A percentile compares a stretch with the other conserved stretches of the same genome.
Evolutionary conservation across 768 basidiomycete genomes (phyloP).

Genomic region (Suillus subaureus): DNA sequence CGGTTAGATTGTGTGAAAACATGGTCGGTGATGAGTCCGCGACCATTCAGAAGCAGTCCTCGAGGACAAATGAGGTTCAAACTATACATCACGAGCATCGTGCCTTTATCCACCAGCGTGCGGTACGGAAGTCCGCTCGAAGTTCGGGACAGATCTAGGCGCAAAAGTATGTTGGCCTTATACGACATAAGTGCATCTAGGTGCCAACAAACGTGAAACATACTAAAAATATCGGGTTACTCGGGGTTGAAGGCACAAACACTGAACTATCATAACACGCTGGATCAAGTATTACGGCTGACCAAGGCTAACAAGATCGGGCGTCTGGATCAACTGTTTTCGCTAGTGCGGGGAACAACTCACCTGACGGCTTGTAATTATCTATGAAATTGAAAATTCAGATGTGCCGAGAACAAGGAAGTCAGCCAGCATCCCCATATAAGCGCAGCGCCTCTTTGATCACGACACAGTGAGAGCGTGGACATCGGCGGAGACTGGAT

Average conservation of each 20-base stretch:
- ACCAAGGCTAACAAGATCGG: background rate
- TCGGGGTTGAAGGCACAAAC: background rate
- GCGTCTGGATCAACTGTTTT: no score
- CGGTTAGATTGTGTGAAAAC: background rate
- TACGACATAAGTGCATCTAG: background rate
- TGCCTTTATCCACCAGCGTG: background rate
- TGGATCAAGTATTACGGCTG: background rate
- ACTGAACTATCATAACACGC: background rate
- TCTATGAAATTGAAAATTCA: background rate
- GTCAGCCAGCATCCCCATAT: background rate
- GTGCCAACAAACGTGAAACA: background rate
- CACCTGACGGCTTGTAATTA: background rate
- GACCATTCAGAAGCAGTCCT: background rate
- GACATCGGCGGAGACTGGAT: background rate
- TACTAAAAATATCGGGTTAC: no score
- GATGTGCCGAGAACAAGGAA: background rate
- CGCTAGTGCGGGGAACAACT: no score
- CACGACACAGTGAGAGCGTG: background rate
- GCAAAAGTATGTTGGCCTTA: background rate
- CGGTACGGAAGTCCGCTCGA: background rate
- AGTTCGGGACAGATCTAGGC: background rate
- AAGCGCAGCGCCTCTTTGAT: background rate
- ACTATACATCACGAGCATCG: background rate
- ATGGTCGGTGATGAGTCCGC: background rate
- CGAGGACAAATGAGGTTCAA: background rate